These are phyloP conservation scores for Coemansia nantahalensis DNA, from an alignment of 192 early-diverging fungal genomes.

Conservation along the genomic window DNA sequence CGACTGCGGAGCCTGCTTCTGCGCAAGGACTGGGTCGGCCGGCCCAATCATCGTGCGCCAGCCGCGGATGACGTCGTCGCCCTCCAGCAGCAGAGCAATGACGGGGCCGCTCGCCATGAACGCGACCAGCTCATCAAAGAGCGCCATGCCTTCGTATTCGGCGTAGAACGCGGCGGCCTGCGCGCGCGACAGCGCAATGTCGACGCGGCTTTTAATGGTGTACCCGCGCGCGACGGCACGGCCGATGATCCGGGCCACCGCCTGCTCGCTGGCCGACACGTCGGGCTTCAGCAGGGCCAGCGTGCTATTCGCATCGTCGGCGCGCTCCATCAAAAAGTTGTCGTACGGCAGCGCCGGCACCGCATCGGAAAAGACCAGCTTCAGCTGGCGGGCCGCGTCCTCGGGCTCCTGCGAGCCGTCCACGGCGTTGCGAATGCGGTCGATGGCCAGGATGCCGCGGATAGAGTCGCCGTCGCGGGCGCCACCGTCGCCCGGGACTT, in stretches of 20 bases:
- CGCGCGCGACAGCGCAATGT: constrained; percentile 31
- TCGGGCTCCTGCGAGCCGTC: constrained; percentile 54
- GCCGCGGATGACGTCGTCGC: constrained; percentile 53
- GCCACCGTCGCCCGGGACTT: constrained; percentile 29
- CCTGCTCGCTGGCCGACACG: constrained; percentile 19
- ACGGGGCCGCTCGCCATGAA: constrained; percentile 56
- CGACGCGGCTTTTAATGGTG: constrained; percentile 39
- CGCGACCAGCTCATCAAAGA: constrained; percentile 44
- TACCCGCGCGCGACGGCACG: constrained; percentile 47
- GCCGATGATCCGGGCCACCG: constrained; percentile 33
- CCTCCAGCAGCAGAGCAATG: constrained; percentile 48
- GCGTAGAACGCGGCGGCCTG: constrained; percentile 50
- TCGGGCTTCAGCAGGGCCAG: constrained; percentile 61
- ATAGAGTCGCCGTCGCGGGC: constrained; percentile 51
- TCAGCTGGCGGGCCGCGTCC: constrained; percentile 50
- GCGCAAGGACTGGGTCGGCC: constrained; percentile 38
- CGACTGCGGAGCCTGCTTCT: constrained; percentile 32
- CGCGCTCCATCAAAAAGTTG: constrained; percentile 49
- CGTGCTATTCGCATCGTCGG: constrained; percentile 45
- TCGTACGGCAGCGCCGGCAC: constrained; percentile 41
- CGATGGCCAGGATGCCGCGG: constrained; percentile 56
- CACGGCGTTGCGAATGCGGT: constrained; percentile 56
- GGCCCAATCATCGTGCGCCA: constrained; percentile 58
- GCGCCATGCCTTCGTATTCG: constrained; percentile 35
- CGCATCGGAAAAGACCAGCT: constrained; percentile 47